Percentiles rank a stretch among this genome's conserved stretches.
phyloP scores from a whole-genome alignment of 1,284 basidiomycete species.

The Uromyces viciae-fabae region DNA sequence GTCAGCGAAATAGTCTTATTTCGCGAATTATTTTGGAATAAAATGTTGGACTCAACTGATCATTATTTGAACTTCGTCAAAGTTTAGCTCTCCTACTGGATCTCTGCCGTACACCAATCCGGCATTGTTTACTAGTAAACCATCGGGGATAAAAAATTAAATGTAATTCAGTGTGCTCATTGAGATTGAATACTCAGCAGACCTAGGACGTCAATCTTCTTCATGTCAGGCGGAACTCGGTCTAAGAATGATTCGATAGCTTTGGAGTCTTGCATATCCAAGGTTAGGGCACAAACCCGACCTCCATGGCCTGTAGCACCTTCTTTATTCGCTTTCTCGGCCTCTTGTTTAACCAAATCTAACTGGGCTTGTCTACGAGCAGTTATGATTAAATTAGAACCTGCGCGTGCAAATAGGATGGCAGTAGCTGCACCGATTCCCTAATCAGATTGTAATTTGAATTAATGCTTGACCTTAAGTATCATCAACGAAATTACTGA shows the following conservation, averaged over 20 bases:
- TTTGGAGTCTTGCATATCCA: slow-evolving; percentile 69
- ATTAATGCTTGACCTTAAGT: background rate
- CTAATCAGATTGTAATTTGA: background rate
- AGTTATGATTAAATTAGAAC: slow-evolving; percentile 57
- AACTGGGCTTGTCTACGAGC: slow-evolving; percentile 56
- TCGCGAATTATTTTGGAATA: too few relatives aligned
- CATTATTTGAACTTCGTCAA: slow-evolving; percentile 39
- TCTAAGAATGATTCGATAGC: slow-evolving; percentile 39
- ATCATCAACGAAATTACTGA: too few relatives aligned
- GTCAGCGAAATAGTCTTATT: too few relatives aligned
- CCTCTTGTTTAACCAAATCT: slow-evolving; percentile 57
- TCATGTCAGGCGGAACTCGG: background rate
- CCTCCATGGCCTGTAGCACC: slow-evolving; percentile 70
- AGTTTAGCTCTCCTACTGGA: slow-evolving; percentile 36
- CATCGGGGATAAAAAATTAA: background rate
- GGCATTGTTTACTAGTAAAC: slow-evolving; percentile 34
- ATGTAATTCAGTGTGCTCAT: background rate
- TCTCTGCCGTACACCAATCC: slow-evolving; percentile 38
- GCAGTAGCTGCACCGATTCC: slow-evolving; percentile 67
- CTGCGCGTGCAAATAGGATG: slow-evolving; percentile 68
- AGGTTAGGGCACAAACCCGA: slow-evolving; percentile 64
- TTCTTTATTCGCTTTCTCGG: slow-evolving; percentile 65
- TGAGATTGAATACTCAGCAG: background rate
- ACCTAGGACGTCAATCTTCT: slow-evolving; percentile 37
- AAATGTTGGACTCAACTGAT: slow-evolving; percentile 34